These are phyloP conservation scores for Carex sylvatica DNA, from an alignment of 202 grass and related monocot genomes.

Conservation along the genomic window DNA sequence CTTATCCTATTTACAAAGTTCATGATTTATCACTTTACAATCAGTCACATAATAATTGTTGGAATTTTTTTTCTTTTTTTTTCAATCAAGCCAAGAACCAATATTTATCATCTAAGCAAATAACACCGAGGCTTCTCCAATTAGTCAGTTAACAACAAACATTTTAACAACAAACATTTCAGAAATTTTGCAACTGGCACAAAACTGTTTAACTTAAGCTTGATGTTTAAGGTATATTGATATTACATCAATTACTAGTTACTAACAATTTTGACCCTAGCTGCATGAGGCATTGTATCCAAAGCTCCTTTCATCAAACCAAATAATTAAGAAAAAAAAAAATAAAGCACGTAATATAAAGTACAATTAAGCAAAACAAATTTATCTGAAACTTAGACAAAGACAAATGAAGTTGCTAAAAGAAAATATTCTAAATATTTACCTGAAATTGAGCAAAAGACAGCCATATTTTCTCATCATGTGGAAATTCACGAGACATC, in stretches of 20 bases:
- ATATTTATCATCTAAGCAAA: not conserved
- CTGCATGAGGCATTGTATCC: not conserved
- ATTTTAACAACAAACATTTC: not conserved
- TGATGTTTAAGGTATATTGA: not conserved
- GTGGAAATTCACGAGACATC: slow-evolving; percentile 72
- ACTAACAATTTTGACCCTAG: not conserved
- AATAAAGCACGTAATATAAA: not conserved
- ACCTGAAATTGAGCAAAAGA: slow-evolving; percentile 95
- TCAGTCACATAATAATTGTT: not conserved
- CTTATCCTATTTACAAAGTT: slow-evolving; percentile 60
- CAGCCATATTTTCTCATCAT: slow-evolving; percentile 88
- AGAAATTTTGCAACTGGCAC: not conserved
- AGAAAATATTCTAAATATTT: slow-evolving; percentile 20
- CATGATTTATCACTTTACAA: not conserved
- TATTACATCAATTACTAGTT: not conserved
- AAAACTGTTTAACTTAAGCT: slow-evolving; percentile 1
- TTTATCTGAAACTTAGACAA: not conserved
- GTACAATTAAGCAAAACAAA: not conserved
- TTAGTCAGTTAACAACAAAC: not conserved
- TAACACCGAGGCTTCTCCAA: not conserved
- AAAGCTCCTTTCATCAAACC: not conserved
- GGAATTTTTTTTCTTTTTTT: not conserved
- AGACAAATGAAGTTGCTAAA: slow-evolving; percentile 19
- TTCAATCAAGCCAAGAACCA: not conserved
- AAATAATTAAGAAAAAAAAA: not conserved